phyloP scores from a whole-genome alignment of 352 stramenopile genomes.

The Pythium chondricola region DNA sequence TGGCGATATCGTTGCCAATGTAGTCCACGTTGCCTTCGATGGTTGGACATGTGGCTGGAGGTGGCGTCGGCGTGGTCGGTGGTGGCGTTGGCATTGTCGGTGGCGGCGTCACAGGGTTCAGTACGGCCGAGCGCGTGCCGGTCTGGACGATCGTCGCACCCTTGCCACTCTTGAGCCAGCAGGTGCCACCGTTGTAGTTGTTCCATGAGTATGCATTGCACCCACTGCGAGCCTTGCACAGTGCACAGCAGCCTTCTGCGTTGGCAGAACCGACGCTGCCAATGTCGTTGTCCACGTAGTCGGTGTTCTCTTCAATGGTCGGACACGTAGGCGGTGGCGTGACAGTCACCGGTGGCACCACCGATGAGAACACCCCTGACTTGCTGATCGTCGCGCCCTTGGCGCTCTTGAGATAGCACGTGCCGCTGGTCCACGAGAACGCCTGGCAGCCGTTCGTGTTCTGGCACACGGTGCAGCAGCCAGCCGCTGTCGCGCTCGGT shows the following conservation, averaged over 20 bases:
- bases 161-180: conserved; percentile 24
- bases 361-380: background rate
- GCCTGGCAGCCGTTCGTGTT: background rate
- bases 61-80: no score
- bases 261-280: background rate
- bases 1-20: conserved; percentile 22
- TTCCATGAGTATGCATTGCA: conserved; percentile 18
- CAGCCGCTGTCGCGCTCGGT: background rate
- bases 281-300: conserved; percentile 12
- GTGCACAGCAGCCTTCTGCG: background rate
- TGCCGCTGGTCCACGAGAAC: conserved; percentile 9
- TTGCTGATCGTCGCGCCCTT: background rate
- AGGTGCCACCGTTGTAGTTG: conserved; percentile 20
- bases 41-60: no score
- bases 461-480: conserved; percentile 1
- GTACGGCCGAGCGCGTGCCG: background rate
- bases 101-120: background rate
- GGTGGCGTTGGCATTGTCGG: no score
- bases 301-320: background rate
- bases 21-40: conserved; percentile 22
- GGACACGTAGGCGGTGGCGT: background rate
- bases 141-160: background rate
- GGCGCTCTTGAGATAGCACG: conserved; percentile 17
- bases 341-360: background rate
- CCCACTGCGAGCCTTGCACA: conserved; percentile 1